phyloP scores from a whole-genome alignment of 2,329 filamentous ascomycete species.

The Ramularia endophylla region DNA sequence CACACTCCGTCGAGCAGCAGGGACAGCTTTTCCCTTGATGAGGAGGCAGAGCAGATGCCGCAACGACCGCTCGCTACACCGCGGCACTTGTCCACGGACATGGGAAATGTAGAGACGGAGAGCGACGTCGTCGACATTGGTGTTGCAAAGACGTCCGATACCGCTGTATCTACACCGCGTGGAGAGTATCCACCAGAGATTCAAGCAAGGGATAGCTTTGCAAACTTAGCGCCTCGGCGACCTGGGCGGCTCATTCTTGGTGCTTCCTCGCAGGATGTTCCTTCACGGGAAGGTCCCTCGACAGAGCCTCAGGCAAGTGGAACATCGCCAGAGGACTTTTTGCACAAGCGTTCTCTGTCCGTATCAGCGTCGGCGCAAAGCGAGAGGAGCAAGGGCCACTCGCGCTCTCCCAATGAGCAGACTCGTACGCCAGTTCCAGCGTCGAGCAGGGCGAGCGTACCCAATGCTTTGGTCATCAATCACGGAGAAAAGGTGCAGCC shows the following conservation, averaged over 20 bases:
- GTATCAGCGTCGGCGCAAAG: conserved; percentile 5
- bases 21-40: conserved; percentile 10
- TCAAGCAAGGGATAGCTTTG: conserved; percentile 17
- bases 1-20: conserved; percentile 4
- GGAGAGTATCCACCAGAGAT: conserved; percentile 9
- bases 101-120: conserved; percentile 3
- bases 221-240: conserved; percentile 11
- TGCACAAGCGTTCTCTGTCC: conserved; percentile 12
- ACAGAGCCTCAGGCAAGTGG: conserved; percentile 3
- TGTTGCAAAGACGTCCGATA: conserved; percentile 39
- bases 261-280: conserved; percentile 5
- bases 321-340: conserved; percentile 11
- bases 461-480: background rate
- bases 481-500: conserved; percentile 2
- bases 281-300: conserved; percentile 4
- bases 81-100: conserved; percentile 5
- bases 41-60: conserved; percentile 3
- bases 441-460: conserved; percentile 4
- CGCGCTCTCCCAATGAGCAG: conserved; percentile 1
- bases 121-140: conserved; percentile 30
- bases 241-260: conserved; percentile 13
- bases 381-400: conserved; percentile 3
- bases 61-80: conserved; percentile 2
- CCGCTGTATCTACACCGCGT: conserved; percentile 11
- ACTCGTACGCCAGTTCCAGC: conserved; percentile 4